These are phyloP conservation scores for Gossypium aridum DNA, from an alignment of 441 rosid genomes.

Conservation along the genomic window DNA sequence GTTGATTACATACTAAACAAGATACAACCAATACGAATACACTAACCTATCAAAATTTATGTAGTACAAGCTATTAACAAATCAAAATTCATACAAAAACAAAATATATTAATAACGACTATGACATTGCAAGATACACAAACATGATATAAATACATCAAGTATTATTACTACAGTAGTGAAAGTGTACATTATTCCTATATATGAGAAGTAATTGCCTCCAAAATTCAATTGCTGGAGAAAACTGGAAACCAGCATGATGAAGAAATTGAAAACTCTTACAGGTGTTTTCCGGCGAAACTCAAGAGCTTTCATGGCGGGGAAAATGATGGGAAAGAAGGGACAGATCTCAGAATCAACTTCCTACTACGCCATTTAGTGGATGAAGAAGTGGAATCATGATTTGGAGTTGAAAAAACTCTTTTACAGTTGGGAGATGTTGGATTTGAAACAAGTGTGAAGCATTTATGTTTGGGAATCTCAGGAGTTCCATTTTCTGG, in stretches of 20 bases:
- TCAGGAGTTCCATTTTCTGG: slow-evolving; percentile 23
- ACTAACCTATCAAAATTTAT: neutral
- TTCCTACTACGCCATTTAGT: slow-evolving; percentile 14
- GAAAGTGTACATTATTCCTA: neutral
- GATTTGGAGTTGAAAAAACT: slow-evolving; percentile 10
- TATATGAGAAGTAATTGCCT: neutral
- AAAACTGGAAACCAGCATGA: neutral
- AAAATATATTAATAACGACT: neutral
- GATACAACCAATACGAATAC: neutral
- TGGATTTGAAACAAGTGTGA: slow-evolving; percentile 2
- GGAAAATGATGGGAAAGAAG: slow-evolving; percentile 17
- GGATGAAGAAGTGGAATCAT: slow-evolving; percentile 20
- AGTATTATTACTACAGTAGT: neutral
- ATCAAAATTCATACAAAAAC: neutral
- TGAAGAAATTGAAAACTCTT: neutral
- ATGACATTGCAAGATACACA: neutral
- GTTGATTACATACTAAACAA: neutral
- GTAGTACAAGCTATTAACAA: neutral
- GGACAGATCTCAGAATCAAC: slow-evolving; percentile 25
- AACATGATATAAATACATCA: neutral
- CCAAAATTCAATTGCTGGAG: neutral
- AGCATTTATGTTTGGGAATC: slow-evolving; percentile 1
- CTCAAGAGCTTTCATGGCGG: slow-evolving; percentile 13
- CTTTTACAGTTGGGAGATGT: slow-evolving; percentile 26
- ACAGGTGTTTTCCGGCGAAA: neutral